Conservation (phyloP, 2,329 filamentous ascomycete species). For the Phialophora expanda region DNA sequence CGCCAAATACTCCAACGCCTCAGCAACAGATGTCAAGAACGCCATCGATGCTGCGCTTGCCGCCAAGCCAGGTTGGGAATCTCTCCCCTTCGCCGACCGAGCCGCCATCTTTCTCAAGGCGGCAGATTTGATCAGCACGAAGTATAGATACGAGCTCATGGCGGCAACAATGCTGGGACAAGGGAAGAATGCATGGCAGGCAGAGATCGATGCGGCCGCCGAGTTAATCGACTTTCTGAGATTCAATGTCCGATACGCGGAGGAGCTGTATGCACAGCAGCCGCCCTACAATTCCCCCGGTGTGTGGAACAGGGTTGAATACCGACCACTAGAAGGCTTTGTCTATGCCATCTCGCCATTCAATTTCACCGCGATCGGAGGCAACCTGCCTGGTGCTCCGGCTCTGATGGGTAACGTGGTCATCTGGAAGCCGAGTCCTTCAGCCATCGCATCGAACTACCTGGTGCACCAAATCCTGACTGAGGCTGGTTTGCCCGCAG, state of each 20-base stretch:
- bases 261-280: conserved; percentile 87
- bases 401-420: conserved; percentile 88
- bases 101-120: conserved; percentile 96
- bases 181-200: conserved; percentile 98
- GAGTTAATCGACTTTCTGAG: conserved; percentile 91
- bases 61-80: conserved; percentile 87
- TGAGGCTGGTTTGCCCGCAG: conserved; percentile 80
- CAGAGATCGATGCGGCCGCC: conserved; percentile 95
- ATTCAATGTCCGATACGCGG: conserved; percentile 92
- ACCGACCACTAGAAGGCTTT: conserved; percentile 85
- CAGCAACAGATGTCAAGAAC: conserved; percentile 71
- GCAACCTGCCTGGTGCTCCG: conserved; percentile 77
- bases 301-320: conserved; percentile 86
- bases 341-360: conserved; percentile 88
- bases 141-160: conserved; percentile 97
- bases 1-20: conserved; percentile 84
- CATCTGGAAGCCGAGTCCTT: conserved; percentile 87
- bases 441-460: conserved; percentile 80
- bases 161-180: conserved; percentile 94
- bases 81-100: conserved; percentile 84
- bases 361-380: conserved; percentile 93
- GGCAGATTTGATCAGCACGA: conserved; percentile 84
- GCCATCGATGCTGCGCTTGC: conserved; percentile 84
- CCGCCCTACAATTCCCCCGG: conserved; percentile 81
- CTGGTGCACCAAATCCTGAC: conserved; percentile 84